Percentiles rank a stretch among this genome's conserved stretches.
Conservation (phyloP, 257 asterid genomes). For the Phtheirospermum japonicum region DNA sequence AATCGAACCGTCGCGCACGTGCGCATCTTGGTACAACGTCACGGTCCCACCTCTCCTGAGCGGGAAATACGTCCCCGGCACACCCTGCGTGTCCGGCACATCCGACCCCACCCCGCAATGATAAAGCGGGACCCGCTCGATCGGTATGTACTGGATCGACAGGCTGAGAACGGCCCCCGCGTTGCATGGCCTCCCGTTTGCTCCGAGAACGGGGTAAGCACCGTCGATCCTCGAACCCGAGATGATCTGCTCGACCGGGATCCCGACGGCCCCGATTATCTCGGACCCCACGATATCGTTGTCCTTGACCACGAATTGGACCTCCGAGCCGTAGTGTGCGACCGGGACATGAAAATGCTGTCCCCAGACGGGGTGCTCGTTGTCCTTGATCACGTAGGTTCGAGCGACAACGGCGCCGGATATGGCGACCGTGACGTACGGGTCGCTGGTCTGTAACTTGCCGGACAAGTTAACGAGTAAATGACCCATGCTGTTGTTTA, state of each 20-base stretch:
- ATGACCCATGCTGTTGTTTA: conserved; percentile 36
- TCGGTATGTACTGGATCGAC: conserved; percentile 65
- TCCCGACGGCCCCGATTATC: conserved; percentile 77
- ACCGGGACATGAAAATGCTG: conserved; percentile 82
- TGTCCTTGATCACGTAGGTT: conserved; percentile 64
- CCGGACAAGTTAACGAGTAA: conserved; percentile 44
- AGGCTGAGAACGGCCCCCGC: conserved; percentile 61
- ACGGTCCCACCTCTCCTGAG: conserved; percentile 67
- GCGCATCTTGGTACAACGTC: conserved; percentile 86
- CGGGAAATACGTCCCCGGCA: conserved; percentile 81
- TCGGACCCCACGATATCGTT: conserved; percentile 82
- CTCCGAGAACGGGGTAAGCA: conserved; percentile 54
- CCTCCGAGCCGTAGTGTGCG: conserved; percentile 80
- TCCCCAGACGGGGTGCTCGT: conserved; percentile 84
- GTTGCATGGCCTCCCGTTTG: conserved; percentile 60
- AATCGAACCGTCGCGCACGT: conserved; percentile 47
- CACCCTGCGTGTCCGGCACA: conserved; percentile 44
- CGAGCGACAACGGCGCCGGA: conserved; percentile 75
- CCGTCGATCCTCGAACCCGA: conserved; percentile 50
- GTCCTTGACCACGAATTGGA: conserved; percentile 86
- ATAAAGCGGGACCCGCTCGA: conserved; percentile 54
- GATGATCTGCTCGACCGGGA: conserved; percentile 58
- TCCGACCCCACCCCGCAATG: conserved; percentile 76
- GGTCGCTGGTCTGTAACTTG: conserved; percentile 75
- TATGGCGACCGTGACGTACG: conserved; percentile 68